Conservation (phyloP, 2,329 filamentous ascomycete genomes). For the Cadophora sp. region DNA sequence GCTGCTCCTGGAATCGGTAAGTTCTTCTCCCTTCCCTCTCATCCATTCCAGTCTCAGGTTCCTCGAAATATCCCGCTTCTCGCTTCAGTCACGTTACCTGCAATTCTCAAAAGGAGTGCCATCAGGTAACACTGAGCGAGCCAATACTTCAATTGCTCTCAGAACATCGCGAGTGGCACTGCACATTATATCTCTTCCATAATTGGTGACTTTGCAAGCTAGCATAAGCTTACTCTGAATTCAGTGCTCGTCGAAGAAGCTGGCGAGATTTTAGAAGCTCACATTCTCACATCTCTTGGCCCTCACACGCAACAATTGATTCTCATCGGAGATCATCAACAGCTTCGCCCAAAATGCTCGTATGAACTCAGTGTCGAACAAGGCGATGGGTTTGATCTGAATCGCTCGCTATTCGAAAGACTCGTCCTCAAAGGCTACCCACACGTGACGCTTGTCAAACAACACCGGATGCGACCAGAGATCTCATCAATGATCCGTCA, state of each 20-base stretch:
- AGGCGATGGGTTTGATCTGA: constrained; percentile 70
- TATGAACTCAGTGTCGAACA: constrained; percentile 67
- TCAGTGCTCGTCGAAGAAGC: constrained; percentile 70
- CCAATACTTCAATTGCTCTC: not conserved
- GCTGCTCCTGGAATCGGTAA: constrained; percentile 58
- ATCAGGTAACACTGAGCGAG: not conserved
- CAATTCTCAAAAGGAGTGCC: too few relatives aligned
- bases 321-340: constrained; percentile 76
- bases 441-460: constrained; percentile 61
- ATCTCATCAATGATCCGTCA: constrained; percentile 65
- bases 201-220: not conserved
- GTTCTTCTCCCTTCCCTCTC: not conserved
- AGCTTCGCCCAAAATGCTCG: constrained; percentile 72
- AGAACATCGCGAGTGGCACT: not conserved
- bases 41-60: not conserved
- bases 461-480: constrained; percentile 74
- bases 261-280: constrained; percentile 74
- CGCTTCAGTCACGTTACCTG: too few relatives aligned
- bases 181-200: not conserved
- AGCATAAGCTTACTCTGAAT: not conserved
- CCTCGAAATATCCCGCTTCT: too few relatives aligned
- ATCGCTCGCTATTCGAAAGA: constrained; percentile 73
- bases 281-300: constrained; percentile 66
- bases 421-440: constrained; percentile 62
- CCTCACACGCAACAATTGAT: constrained; percentile 66